These are phyloP conservation scores for Simplicillium aogashimaense DNA, from an alignment of 2,329 filamentous ascomycete genomes.

Conservation along the genomic window DNA sequence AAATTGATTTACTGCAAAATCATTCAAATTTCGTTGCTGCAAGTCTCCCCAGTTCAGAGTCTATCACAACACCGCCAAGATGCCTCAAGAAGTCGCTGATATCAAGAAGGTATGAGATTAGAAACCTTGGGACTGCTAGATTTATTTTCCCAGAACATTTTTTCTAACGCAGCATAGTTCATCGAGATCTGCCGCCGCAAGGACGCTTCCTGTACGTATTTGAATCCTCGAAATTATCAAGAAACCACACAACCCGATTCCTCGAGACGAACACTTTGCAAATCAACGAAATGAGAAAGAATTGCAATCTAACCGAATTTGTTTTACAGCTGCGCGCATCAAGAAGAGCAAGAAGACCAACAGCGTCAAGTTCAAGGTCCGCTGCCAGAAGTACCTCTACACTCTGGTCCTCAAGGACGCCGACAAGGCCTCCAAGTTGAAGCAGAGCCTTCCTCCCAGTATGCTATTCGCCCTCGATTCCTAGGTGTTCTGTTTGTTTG, in stretches of 20 bases:
- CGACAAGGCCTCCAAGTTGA: conserved; percentile 99
- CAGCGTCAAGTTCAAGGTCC: conserved; percentile 99
- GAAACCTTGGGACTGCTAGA: neutral
- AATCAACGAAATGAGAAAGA: conserved; percentile 4
- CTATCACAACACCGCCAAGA: conserved; percentile 53
- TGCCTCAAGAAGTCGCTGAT: conserved; percentile 96
- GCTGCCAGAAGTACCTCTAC: conserved; percentile 94
- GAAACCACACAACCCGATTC: neutral
- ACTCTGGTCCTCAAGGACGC: conserved; percentile 96
- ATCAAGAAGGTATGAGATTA: conserved; percentile 68
- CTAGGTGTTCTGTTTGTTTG: no score
- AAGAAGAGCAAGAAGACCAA: conserved; percentile 89
- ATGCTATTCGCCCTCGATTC: conserved; percentile 32
- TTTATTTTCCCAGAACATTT: conserved; percentile 14
- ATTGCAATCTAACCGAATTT: conserved; percentile 17
- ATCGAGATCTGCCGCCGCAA: conserved; percentile 99
- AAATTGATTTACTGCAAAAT: conserved; percentile 20
- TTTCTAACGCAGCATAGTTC: conserved; percentile 53
- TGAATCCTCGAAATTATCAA: neutral
- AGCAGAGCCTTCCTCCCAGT: conserved; percentile 98
- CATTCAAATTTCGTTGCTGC: conserved; percentile 16
- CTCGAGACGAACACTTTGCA: conserved; percentile 1
- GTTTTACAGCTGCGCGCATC: conserved; percentile 65
- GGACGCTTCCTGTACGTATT: conserved; percentile 88
- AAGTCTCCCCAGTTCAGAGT: conserved; percentile 13